Conservation (phyloP, 345 rosid species). For the Alliaria petiolata region DNA sequence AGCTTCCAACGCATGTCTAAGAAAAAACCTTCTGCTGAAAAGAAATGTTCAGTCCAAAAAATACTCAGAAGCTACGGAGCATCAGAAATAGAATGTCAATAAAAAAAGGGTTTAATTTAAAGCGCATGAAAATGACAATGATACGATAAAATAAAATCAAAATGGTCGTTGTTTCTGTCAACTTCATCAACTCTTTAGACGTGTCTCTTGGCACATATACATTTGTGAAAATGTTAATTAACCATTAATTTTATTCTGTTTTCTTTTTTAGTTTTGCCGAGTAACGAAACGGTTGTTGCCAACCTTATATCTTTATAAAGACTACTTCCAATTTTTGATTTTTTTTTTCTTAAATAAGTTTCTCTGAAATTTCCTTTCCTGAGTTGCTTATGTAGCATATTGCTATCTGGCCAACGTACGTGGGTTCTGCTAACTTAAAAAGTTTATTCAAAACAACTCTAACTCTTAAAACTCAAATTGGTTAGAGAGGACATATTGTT, state of each 20-base stretch:
- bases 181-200: slow-evolving; percentile 15
- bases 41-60: slow-evolving; percentile 13
- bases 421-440: not conserved
- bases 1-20: not conserved
- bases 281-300: slow-evolving; percentile 21
- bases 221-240: slow-evolving; percentile 11
- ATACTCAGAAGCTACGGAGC: slow-evolving; percentile 10
- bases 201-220: slow-evolving; percentile 11
- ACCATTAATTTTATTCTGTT: not conserved
- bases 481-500: not conserved
- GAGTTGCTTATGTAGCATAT: not conserved
- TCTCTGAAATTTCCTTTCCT: not conserved
- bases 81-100: not conserved
- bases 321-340: not conserved
- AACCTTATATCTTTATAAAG: slow-evolving; percentile 20
- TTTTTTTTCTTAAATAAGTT: not conserved
- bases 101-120: not conserved
- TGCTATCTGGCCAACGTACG: not conserved
- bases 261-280: slow-evolving; percentile 17
- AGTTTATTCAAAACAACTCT: not conserved
- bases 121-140: slow-evolving; percentile 20
- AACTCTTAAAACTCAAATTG: not conserved
- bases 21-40: not conserved
- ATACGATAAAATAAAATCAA: not conserved
- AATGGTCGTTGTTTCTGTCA: slow-evolving; percentile 14